Base-by-base conservation (phyloP, 441 rosid genomes). In the Pelargonium citronellum region DNA sequence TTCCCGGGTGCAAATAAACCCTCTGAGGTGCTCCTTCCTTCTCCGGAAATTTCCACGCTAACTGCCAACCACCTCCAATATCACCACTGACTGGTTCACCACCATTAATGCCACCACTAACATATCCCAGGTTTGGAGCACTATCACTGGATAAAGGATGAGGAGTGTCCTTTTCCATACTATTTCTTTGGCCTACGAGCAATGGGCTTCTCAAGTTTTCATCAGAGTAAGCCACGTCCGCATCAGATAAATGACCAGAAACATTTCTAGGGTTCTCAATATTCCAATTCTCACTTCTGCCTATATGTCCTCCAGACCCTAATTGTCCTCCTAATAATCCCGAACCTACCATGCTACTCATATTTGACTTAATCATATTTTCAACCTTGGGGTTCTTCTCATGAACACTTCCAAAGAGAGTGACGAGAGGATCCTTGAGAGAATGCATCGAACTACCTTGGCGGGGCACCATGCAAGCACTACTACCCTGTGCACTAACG, bases 1-100 rank as follows among this genome's bases (percentile, higher is more conserved):
- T 51, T 51, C 58, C 58, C 0, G 58, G 82, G 66, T 80, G 83
- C 55, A 85, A 68, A 30, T 85, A 85, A 66, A 85, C 77, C 69
- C 79, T 78, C 69, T 74, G 81, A 11, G 78, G 64, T 7, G 82
- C 86, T 66, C 82, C 87, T 61, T 77, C 79, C 15, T 65, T 79
- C 55, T 71, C 73, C 62, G 71, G 65, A 63, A 68, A 79, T 67
- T 83, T 85, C 77, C 81, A 85, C 0, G 88, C 86, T 43, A 85
- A 53, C 51, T 83, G 82, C 88, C 86, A 85, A 9, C 88, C 88
- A 16, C 86, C 86, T 5, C 88, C 88, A 22, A 85, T 83, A 20
- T 51, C 58, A 67, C 84, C 82, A 13, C 74, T 78, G 64, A 3
- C 76, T 67, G 2, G 79, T 47, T 78, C 83, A 39, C 80, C 82